Conservation (phyloP, 2,329 filamentous ascomycete species). For the Erysiphe neolycopersici region DNA sequence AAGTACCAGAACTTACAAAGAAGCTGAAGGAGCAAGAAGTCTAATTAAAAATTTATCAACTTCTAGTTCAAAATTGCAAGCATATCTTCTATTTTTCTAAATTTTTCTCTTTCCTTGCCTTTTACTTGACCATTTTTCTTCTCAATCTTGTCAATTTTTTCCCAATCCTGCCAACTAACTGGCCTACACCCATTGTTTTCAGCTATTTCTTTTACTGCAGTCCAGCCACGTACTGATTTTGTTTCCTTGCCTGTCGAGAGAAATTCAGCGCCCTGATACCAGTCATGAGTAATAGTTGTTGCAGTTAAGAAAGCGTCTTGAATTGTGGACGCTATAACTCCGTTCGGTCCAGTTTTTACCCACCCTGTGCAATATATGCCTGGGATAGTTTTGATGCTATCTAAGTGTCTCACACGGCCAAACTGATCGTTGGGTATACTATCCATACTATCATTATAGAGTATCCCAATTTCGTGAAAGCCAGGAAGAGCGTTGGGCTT, state of each 20-base stretch:
- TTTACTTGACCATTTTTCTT: constrained; percentile 31
- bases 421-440: constrained; percentile 59
- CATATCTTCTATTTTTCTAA: constrained; percentile 30
- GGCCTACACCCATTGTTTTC: constrained; percentile 27
- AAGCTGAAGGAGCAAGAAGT: constrained; percentile 38
- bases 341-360: constrained; percentile 86
- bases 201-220: constrained; percentile 38
- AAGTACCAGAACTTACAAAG: constrained; percentile 84
- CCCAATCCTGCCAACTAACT: constrained; percentile 69
- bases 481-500: constrained; percentile 54
- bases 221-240: constrained; percentile 38
- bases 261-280: constrained; percentile 24
- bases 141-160: constrained; percentile 59
- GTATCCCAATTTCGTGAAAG: constrained; percentile 44
- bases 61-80: constrained; percentile 20
- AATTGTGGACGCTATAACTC: constrained; percentile 92
- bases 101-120: constrained; percentile 59
- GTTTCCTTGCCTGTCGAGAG: constrained; percentile 8
- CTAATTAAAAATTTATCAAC: constrained; percentile 7
- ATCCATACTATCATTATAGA: constrained; percentile 49
- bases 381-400: constrained; percentile 17
- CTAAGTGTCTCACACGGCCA: constrained; percentile 34
- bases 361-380: constrained; percentile 86
- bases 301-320: constrained; percentile 76
- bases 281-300: constrained; percentile 61